Evolutionary conservation across 2,329 filamentous ascomycete genomes (phyloP), one percentile per base, ranked within the genome.

Genomic region (Diplodia corticola): DNA sequence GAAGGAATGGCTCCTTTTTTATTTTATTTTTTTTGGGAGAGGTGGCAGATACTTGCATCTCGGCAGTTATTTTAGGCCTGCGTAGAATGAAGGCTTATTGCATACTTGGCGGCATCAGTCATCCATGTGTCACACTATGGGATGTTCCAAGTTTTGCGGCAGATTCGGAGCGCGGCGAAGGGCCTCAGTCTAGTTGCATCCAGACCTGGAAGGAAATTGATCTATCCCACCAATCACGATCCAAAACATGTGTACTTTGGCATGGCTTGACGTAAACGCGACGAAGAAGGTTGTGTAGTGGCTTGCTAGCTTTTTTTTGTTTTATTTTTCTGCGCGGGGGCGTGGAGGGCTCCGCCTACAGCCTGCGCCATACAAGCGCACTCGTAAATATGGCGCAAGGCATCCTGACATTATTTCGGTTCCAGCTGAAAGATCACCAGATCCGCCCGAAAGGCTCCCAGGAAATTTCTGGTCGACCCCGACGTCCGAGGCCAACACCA

Each of bases 401-500:
- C 37, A 20, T 15, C 55, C 54, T 40, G 44, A 26, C 22, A 24
- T 26, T 46, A 24, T 26, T 46, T 49, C 22, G 5, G 55, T 44
- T 60, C 55, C 57, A 61, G 26, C 57, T 61, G 57, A 48, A 61
- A 2, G 57, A 49, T 61, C 57, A 44, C 20, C 57, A 49, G 40
- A 61, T 33, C 57, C 57, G 57, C 57, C 26, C 28, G 57, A 49
- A 26, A 33, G 57, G 15, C 46, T 49, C 26, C 48, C 40, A 61
- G 57, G 17, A 49, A 61, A 35, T 61, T 17, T 49, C 40, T 49
- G 26, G 57, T 28, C 40, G 40, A 33, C 26, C 33, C 33, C 57
- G 28, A 28, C 24, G 17, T 22, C 20, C 55, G 30, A 59, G n/a
- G n/a, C 24, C 24, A 46, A 30, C n/a, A 35, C 33, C 33, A 22